Conservation (phyloP, 257 asterid genomes). For the Galeopsis tetrahit region DNA sequence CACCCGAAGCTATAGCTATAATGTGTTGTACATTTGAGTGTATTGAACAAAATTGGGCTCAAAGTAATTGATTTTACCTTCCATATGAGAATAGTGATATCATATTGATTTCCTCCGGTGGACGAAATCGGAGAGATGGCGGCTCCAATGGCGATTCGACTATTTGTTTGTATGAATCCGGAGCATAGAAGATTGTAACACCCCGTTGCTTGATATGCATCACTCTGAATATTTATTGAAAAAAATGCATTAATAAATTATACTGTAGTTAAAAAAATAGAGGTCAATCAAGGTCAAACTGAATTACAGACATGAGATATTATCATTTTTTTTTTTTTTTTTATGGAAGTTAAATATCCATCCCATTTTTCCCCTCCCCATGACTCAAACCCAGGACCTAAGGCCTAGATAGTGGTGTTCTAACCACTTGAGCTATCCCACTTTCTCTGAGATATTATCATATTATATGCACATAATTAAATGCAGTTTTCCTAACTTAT, state of each 20-base stretch:
- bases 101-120: slow-evolving; percentile 60
- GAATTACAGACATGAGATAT: no score
- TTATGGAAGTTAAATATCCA: no score
- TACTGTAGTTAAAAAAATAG: not conserved
- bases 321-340: no score
- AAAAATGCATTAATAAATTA: not conserved
- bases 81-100: slow-evolving; percentile 85
- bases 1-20: no score
- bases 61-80: slow-evolving; percentile 50
- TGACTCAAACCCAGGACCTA: no score
- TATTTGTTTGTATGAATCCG: slow-evolving; percentile 86
- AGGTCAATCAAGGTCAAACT: not conserved
- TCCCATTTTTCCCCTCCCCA: no score
- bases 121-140: slow-evolving; percentile 84
- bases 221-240: slow-evolving; percentile 53
- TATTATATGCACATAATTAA: not conserved
- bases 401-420: no score
- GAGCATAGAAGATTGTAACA: slow-evolving; percentile 88
- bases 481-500: slow-evolving; percentile 33
- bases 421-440: no score
- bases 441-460: no score
- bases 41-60: no score
- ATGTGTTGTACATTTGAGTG: no score
- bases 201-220: slow-evolving; percentile 89
- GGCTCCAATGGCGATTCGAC: slow-evolving; percentile 86